Base-by-base conservation (phyloP, 805 yeast species). In the Kregervanrija pseudodelftensis region DNA sequence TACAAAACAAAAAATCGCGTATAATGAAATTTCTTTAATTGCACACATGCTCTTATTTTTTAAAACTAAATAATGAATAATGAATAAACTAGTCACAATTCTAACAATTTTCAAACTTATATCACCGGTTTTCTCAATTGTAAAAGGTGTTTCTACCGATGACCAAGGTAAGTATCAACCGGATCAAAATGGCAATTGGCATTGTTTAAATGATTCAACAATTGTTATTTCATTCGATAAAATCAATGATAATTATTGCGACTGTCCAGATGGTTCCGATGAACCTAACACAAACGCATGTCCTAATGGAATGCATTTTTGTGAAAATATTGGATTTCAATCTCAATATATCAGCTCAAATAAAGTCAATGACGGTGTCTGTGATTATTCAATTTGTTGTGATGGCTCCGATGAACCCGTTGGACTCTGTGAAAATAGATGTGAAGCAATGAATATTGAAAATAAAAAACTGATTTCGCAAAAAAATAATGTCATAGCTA, bases 261-360 rank as follows among this genome's bases (percentile, higher is more conserved):
- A 93, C 58, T 91, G 98, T 67, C 97, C 97, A 0, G 99, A 93
- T 65, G 98, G 98, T 0, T 80, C 90, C 4, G 99, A 93, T 66
- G 98, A 93, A 62, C 96, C 97, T 0, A 97, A 97, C 0, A 91
- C 98, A 1, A 68, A 82, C 35, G 96, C 96, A 0, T 91, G 98
- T 62, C 56, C 63, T 13, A 48, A 64, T 43, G 57, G 67, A 11
- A 41, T 53, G 39, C 90, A 88, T 57, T 89, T 78, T 61, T 91
- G 99, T 65, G 76, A 63, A 8, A 93, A 93, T 57, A 68, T 72
- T 41, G 95, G 96, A 3, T 83, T 77, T 52, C 56, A 72, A 4
- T 77, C 89, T 0, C 69, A 71, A 9, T 76, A 69, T 50, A 73
- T 93, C 11, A 82, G 88, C 5, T 72, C 80, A 8, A 77, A 69